Evolutionary conservation across 257 asterid species (phyloP).

Genomic region (Solanum pimpinellifolium): DNA sequence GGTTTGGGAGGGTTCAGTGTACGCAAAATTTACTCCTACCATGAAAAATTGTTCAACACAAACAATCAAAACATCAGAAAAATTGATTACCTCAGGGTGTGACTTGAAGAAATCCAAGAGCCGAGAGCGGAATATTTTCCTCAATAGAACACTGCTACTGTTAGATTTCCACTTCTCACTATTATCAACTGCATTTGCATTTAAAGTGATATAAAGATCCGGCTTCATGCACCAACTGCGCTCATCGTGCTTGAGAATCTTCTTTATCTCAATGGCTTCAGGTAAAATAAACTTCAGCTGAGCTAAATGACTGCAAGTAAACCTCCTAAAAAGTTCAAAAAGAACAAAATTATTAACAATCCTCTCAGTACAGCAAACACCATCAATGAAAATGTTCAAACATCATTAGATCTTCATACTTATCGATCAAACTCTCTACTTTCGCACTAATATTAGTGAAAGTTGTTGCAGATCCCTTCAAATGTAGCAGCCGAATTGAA

Average conservation of each 20-base stretch:
- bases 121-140: constrained; percentile 52
- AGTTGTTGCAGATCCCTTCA: constrained; percentile 44
- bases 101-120: constrained; percentile 43
- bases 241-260: constrained; percentile 50
- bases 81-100: constrained; percentile 53
- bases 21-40: background rate
- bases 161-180: constrained; percentile 25
- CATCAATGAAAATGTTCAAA: background rate
- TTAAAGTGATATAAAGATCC: constrained; percentile 18
- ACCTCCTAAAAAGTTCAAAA: constrained; percentile 44
- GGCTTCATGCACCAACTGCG: constrained; percentile 69
- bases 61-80: background rate
- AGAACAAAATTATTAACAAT: background rate
- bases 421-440: constrained; percentile 54
- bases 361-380: background rate
- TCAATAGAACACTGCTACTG: constrained; percentile 32
- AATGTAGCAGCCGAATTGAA: constrained; percentile 58
- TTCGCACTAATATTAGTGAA: constrained; percentile 54
- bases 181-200: constrained; percentile 18
- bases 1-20: background rate
- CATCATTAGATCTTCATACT: constrained; percentile 20
- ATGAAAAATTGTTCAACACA: background rate
- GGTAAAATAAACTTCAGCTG: constrained; percentile 76
- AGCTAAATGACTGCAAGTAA: constrained; percentile 53
- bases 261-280: constrained; percentile 64